A percentile compares a stretch with the other conserved stretches of the same genome.
These are phyloP conservation scores for Aspergillus arachidicola DNA, from an alignment of 2,329 filamentous ascomycete genomes.

Conservation along the genomic window DNA sequence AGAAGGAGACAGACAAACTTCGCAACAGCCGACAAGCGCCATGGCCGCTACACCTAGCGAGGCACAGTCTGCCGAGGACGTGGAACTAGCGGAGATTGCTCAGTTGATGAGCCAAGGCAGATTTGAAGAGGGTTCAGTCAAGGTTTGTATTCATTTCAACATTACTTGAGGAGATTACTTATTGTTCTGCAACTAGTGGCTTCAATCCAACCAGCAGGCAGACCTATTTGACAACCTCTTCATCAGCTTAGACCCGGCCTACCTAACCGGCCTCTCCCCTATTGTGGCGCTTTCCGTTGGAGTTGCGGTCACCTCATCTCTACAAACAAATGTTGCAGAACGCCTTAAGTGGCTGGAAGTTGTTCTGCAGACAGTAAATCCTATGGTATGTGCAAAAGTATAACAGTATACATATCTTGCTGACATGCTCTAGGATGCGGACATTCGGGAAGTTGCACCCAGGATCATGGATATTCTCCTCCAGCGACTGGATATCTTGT, in stretches of 20 bases:
- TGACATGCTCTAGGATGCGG: constrained; percentile 47
- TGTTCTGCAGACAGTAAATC: constrained; percentile 58
- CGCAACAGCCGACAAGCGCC: constrained; percentile 23
- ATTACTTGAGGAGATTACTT: not conserved
- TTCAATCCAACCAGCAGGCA: constrained; percentile 61
- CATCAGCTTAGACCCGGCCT: constrained; percentile 58
- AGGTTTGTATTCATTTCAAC: constrained; percentile 33
- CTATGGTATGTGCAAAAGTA: constrained; percentile 47
- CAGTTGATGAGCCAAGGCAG: constrained; percentile 42
- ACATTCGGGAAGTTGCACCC: constrained; percentile 59
- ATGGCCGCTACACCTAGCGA: constrained; percentile 17
- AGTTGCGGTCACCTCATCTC: constrained; percentile 61
- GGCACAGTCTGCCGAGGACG: constrained; percentile 37
- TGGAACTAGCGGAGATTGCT: constrained; percentile 46
- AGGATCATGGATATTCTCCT: constrained; percentile 63
- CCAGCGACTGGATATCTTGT: constrained; percentile 58
- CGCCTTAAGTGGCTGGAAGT: constrained; percentile 62
- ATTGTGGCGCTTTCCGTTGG: constrained; percentile 64
- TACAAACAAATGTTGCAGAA: constrained; percentile 56
- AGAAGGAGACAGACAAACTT: constrained; percentile 20
- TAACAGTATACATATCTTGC: not conserved
- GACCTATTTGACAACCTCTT: constrained; percentile 66
- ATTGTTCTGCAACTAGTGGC: constrained; percentile 48
- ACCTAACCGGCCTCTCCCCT: constrained; percentile 57
- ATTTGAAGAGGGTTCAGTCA: constrained; percentile 50